Conservation (phyloP, 2,329 filamentous ascomycete genomes). For the Cladosporium sp. region DNA sequence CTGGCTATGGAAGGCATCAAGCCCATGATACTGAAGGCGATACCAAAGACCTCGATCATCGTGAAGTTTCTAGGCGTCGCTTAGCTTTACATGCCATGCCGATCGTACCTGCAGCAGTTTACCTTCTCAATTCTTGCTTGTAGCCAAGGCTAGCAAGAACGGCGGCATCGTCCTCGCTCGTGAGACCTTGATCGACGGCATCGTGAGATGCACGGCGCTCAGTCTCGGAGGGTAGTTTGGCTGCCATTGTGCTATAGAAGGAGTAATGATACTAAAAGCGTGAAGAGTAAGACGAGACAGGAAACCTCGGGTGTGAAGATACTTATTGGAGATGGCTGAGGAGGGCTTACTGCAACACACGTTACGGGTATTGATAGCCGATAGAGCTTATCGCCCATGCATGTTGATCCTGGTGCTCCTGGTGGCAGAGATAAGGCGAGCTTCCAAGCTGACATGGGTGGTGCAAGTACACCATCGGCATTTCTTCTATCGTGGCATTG, state of each 20-base stretch:
- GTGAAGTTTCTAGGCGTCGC: slow-evolving; percentile 49
- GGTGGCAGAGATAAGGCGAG: slow-evolving; percentile 1
- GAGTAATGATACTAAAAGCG: background rate
- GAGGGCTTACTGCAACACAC: background rate
- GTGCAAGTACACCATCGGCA: too few species aligned
- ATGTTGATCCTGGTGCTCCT: background rate
- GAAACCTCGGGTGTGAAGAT: background rate
- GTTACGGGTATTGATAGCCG: background rate
- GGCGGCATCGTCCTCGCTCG: slow-evolving; percentile 38
- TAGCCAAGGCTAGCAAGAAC: slow-evolving; percentile 40
- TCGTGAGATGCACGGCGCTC: slow-evolving; percentile 6
- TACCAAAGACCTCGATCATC: slow-evolving; percentile 57
- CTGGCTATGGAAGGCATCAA: slow-evolving; percentile 58
- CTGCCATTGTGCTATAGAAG: background rate
- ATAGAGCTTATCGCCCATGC: background rate
- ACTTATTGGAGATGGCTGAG: background rate
- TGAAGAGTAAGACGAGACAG: background rate
- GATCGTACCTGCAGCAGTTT: background rate
- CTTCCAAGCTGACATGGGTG: background rate
- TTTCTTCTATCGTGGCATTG: too few species aligned
- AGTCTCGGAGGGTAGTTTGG: background rate
- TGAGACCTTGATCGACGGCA: slow-evolving; percentile 23
- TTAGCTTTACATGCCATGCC: background rate
- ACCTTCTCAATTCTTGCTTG: slow-evolving; percentile 55
- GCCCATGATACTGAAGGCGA: slow-evolving; percentile 51